Evolutionary conservation across 768 basidiomycete species (phyloP).

Genomic region (Boletus sp.): DNA sequence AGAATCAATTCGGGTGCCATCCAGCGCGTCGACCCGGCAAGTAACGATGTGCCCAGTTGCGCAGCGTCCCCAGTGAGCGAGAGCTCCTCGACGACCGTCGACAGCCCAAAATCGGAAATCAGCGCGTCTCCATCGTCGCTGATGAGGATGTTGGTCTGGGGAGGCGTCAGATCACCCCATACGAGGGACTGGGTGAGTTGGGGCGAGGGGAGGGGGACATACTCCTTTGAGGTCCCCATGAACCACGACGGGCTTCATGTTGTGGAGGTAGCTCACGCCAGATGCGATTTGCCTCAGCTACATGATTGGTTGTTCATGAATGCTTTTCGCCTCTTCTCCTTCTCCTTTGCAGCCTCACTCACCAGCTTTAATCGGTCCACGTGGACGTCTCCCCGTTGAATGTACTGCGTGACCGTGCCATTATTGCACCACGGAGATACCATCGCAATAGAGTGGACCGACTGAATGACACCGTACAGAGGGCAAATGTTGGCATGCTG

Average conservation of each 20-base stretch:
- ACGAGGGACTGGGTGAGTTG: neutral
- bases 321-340: neutral
- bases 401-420: constrained; percentile 51
- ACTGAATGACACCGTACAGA: constrained; percentile 53
- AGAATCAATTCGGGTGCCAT: constrained; percentile 55
- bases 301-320: neutral
- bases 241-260: constrained; percentile 49
- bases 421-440: constrained; percentile 64
- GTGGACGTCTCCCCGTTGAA: constrained; percentile 38
- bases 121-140: constrained; percentile 49
- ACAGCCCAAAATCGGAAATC: constrained; percentile 62
- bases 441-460: constrained; percentile 53
- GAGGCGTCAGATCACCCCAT: neutral
- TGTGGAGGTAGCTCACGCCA: constrained; percentile 56
- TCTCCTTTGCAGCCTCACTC: constrained; percentile 9
- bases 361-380: constrained; percentile 50
- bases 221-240: constrained; percentile 66
- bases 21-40: constrained; percentile 37
- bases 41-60: constrained; percentile 30
- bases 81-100: constrained; percentile 55
- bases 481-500: constrained; percentile 54
- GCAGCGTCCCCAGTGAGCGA: constrained; percentile 25
- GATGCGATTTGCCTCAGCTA: constrained; percentile 55
- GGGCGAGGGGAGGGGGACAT: constrained; percentile 7
- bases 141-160: constrained; percentile 55